Conservation (phyloP, 768 basidiomycete genomes). For the Lepiota venenata region DNA sequence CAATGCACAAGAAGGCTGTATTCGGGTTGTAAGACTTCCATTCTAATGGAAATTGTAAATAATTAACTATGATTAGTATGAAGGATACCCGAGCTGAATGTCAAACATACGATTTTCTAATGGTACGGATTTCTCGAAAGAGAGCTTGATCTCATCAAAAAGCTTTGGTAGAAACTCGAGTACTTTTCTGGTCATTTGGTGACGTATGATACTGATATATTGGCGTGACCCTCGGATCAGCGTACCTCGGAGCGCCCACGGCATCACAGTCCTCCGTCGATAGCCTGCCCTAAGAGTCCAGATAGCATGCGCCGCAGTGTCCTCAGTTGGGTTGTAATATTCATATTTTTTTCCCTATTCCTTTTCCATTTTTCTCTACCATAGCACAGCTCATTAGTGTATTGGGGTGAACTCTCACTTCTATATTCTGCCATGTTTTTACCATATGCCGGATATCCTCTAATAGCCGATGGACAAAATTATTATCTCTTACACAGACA, state of each 20-base stretch:
- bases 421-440: no score
- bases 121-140: slow-evolving; percentile 38
- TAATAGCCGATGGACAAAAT: no score
- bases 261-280: no score
- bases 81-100: neutral
- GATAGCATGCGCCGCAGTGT: no score
- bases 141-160: slow-evolving; percentile 36
- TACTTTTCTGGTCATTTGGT: slow-evolving; percentile 35
- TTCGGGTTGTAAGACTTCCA: slow-evolving; percentile 32
- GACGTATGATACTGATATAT: slow-evolving; percentile 29
- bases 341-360: no score
- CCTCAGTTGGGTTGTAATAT: no score
- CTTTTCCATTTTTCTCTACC: no score
- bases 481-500: slow-evolving; percentile 6
- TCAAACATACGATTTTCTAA: slow-evolving; percentile 20
- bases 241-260: slow-evolving; percentile 21
- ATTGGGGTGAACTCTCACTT: no score
- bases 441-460: no score
- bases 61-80: neutral
- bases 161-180: slow-evolving; percentile 34
- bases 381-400: no score
- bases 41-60: slow-evolving; percentile 21
- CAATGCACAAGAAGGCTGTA: slow-evolving; percentile 25
- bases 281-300: no score
- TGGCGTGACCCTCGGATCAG: slow-evolving; percentile 29